phyloP scores from a whole-genome alignment of 1,284 basidiomycete genomes.

The Ustilago tritici region DNA sequence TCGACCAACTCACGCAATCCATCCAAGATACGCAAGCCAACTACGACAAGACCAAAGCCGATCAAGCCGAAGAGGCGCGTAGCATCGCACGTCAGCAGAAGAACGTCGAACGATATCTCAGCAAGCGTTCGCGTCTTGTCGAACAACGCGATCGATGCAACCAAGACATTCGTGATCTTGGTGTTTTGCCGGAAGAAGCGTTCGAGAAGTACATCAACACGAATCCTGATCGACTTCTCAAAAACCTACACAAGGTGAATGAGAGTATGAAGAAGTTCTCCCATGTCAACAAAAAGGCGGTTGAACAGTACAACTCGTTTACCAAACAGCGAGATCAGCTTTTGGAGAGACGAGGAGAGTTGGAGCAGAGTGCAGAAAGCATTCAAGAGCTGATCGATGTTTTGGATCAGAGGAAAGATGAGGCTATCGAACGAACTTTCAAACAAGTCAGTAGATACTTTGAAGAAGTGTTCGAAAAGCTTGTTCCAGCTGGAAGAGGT shows the following conservation, averaged over 20 bases:
- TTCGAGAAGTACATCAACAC: conserved; percentile 92
- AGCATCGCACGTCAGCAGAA: conserved; percentile 90
- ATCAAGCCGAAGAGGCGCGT: conserved; percentile 86
- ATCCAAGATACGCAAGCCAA: conserved; percentile 77
- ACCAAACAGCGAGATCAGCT: conserved; percentile 96
- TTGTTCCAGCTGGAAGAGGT: conserved; percentile 94
- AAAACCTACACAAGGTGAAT: conserved; percentile 88
- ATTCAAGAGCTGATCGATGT: conserved; percentile 95
- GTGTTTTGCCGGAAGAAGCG: conserved; percentile 95
- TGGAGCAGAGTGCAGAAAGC: conserved; percentile 86
- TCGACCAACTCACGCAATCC: conserved; percentile 76
- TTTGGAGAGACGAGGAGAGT: conserved; percentile 84
- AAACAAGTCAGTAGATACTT: conserved; percentile 98
- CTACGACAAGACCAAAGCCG: conserved; percentile 82
- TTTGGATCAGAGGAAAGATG: conserved; percentile 95
- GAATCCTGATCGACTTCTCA: conserved; percentile 85
- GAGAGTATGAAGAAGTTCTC: conserved; percentile 94
- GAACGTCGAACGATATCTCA: conserved; percentile 90
- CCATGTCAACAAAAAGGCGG: conserved; percentile 99
- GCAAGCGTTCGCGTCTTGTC: conserved; percentile 86
- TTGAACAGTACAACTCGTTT: conserved; percentile 97
- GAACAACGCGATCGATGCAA: conserved; percentile 91
- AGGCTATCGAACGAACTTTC: conserved; percentile 97
- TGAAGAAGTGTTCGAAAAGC: conserved; percentile 93
- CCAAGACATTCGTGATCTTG: conserved; percentile 92